These are phyloP conservation scores for Micractinium sp. DNA, from an alignment of 139 green algal genomes.

Conservation along the genomic window DNA sequence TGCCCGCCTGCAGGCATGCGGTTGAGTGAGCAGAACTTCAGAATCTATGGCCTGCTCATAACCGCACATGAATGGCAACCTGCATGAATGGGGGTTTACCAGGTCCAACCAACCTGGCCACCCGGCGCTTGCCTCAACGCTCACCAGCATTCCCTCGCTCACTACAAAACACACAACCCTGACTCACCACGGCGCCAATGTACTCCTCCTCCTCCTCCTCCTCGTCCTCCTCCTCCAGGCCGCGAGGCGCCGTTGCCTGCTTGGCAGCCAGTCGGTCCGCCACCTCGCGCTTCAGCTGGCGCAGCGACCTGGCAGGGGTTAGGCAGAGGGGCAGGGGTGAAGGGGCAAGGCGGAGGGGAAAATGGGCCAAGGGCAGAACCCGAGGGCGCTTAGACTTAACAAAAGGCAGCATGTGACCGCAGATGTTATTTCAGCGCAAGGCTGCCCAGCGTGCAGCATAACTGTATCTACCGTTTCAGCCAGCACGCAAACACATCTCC, in stretches of 20 bases:
- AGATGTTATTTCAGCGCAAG: not conserved
- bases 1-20: not conserved
- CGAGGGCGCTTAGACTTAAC: too few relatives aligned
- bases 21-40: too few relatives aligned
- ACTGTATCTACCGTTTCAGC: not conserved
- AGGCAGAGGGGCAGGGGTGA: not conserved
- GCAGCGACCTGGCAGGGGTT: not conserved
- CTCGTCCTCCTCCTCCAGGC: not conserved
- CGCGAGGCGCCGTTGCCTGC: not conserved
- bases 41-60: too few relatives aligned
- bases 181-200: constrained; percentile 11
- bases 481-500: not conserved
- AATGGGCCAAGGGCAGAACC: too few relatives aligned
- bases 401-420: not conserved
- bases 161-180: not conserved
- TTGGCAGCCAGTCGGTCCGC: constrained; percentile 25
- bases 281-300: constrained; percentile 25
- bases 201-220: not conserved
- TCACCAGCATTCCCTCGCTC: too few relatives aligned
- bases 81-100: not conserved
- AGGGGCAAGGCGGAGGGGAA: too few relatives aligned
- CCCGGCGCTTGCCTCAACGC: too few relatives aligned
- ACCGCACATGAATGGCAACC: not conserved
- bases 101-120: too few relatives aligned
- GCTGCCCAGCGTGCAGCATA: too few relatives aligned